phyloP scores from a whole-genome alignment of 257 asterid species.

The Solanum bukasovii region DNA sequence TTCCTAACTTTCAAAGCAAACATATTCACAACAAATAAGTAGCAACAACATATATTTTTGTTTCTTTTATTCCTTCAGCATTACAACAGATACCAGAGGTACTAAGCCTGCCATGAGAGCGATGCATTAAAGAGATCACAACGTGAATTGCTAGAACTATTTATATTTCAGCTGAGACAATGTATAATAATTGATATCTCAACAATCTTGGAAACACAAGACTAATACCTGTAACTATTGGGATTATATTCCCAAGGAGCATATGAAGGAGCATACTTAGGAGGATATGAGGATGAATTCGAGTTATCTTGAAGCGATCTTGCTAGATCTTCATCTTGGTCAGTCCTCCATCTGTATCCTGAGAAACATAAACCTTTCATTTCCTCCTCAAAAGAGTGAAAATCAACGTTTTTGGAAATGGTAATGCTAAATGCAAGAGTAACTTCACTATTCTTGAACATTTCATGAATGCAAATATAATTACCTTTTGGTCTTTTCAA shows the following conservation, averaged over 20 bases:
- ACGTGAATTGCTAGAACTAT: background rate
- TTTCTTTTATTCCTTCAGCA: background rate
- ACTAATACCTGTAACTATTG: conserved; percentile 37
- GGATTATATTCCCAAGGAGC: conserved; percentile 55
- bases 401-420: background rate
- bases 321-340: conserved; percentile 41
- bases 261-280: conserved; percentile 2
- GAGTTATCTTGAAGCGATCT: conserved; percentile 36
- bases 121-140: background rate
- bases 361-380: conserved; percentile 3
- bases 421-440: background rate
- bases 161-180: background rate
- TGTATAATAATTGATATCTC: background rate
- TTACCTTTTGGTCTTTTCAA: conserved; percentile 61
- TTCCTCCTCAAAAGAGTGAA: background rate
- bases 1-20: background rate
- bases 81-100: background rate
- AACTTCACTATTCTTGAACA: background rate
- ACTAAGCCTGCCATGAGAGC: background rate
- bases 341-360: conserved; percentile 59
- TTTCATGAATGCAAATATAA: background rate
- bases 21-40: background rate
- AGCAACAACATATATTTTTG: background rate
- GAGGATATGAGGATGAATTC: conserved; percentile 22
- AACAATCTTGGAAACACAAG: background rate